phyloP scores from a whole-genome alignment of 306 rosid genomes.

The Carpinus fangiana region DNA sequence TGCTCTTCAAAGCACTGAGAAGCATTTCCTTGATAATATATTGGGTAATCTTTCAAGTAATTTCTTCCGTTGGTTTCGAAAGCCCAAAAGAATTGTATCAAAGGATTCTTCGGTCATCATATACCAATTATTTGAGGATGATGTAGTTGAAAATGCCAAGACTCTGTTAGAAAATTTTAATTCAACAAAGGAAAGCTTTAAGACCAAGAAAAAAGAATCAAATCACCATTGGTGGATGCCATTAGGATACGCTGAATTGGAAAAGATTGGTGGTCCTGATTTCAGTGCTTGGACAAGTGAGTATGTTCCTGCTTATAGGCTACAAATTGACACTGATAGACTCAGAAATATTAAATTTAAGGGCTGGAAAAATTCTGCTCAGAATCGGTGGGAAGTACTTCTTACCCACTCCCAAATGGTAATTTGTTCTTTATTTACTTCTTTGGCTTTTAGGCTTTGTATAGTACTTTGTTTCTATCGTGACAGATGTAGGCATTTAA shows the following conservation, averaged over 20 bases:
- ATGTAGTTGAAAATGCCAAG: constrained; percentile 77
- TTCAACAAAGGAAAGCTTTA: constrained; percentile 42
- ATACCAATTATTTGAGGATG: constrained; percentile 66
- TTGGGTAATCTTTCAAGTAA: constrained; percentile 42
- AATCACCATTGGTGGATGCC: constrained; percentile 67
- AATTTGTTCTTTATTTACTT: constrained; percentile 44
- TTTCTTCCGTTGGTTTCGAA: constrained; percentile 64
- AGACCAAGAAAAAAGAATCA: constrained; percentile 38
- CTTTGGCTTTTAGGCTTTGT: constrained; percentile 18
- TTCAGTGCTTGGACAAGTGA: constrained; percentile 85
- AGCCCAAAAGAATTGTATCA: constrained; percentile 53
- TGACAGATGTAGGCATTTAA: neutral
- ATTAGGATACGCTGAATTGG: constrained; percentile 53
- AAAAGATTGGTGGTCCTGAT: constrained; percentile 84
- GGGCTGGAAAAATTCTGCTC: constrained; percentile 72
- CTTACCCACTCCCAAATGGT: constrained; percentile 98
- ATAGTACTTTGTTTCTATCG: neutral
- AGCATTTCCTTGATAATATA: constrained; percentile 52
- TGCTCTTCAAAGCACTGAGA: constrained; percentile 70
- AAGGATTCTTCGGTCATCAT: constrained; percentile 66
- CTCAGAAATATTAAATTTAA: constrained; percentile 55
- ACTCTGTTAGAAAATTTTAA: constrained; percentile 59
- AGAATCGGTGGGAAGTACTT: constrained; percentile 78
- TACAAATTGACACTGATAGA: constrained; percentile 63
- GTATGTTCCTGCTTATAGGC: constrained; percentile 72